phyloP scores from a whole-genome alignment of 345 rosid species.

The Aegle marmelos region DNA sequence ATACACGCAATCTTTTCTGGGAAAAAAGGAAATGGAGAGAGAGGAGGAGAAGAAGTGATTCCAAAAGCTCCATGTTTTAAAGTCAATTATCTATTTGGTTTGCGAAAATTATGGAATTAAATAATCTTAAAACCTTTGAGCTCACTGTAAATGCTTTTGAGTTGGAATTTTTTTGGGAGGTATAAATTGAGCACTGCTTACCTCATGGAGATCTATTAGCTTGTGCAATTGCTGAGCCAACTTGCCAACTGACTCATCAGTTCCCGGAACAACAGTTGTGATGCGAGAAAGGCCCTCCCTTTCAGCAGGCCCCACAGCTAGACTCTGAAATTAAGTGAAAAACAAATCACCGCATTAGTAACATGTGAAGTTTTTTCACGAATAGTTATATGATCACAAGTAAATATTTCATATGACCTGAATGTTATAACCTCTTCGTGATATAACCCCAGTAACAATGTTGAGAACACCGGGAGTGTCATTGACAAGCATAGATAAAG shows the following conservation, averaged over 20 bases:
- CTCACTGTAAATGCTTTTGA: background rate
- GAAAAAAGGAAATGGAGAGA: background rate
- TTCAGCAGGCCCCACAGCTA: constrained; percentile 73
- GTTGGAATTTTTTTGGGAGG: background rate
- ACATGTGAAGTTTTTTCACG: background rate
- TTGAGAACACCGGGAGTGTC: constrained; percentile 88
- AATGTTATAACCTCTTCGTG: constrained; percentile 87
- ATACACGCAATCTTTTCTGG: background rate
- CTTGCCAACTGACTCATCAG: constrained; percentile 64
- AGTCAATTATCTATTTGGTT: background rate
- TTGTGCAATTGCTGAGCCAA: constrained; percentile 69
- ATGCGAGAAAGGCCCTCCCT: constrained; percentile 65
- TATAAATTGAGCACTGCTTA: constrained; percentile 18
- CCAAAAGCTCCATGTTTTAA: background rate
- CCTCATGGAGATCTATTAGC: constrained; percentile 67
- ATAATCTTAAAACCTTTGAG: background rate
- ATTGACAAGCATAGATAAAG: constrained; percentile 75
- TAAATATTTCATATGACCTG: constrained; percentile 44
- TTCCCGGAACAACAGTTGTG: constrained; percentile 74
- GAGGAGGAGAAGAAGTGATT: no score
- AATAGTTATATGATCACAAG: background rate
- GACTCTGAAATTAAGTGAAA: constrained; percentile 39
- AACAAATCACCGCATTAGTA: constrained; percentile 4
- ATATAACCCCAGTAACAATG: constrained; percentile 69
- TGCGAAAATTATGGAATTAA: background rate